Base-by-base conservation (phyloP, 768 basidiomycete genomes). In the Tylopilus plumbeoviolaceoides region DNA sequence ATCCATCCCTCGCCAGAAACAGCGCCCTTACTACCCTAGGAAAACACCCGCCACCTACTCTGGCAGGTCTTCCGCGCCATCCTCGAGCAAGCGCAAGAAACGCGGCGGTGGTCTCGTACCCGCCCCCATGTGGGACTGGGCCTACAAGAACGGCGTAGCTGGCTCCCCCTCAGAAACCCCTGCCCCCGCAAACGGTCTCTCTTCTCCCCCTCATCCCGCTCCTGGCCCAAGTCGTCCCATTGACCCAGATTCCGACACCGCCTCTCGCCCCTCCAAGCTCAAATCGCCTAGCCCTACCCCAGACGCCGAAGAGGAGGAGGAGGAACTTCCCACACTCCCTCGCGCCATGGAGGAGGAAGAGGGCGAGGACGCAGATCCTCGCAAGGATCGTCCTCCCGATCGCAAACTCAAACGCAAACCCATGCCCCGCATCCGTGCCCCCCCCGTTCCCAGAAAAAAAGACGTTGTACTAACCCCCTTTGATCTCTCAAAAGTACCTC, bases 111-210 rank as follows among this genome's bases (percentile, higher is more conserved):
- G 84, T 50, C 75, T 89, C 54, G 83, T 89, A 1, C 87, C 89
- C 27, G 83, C 83, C 33, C 81, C 81, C 49, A 91, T 91, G 87
- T 91, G 89, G 90, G 88, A 80, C 23, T 92, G 90, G 89, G 88
- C 83, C 14, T 77, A 78, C 59, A 83, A 81, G 65, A 75, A 70
- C 45, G 68, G 56, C 55, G 45, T 70, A 2, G 40, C 51, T 11
- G 53, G n/a, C 71, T 49, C 61, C 17, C 50, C 63, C 42, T 35
- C 53, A 12, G 41, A 57, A 21, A 38, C 57, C 8, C 49, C 54
- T 15, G 33, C 55, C 2, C 52, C 53, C 8, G 55, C 48, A 15
- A 50, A 41, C 27, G 2, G 27, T 36, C 51, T 48, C 36, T 47
- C 57, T 30, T 30, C 59, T 7, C 20, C 56, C 21, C 7, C 35